Evolutionary conservation across 805 yeast species (phyloP).

Genomic region (Priceomyces castillae): DNA sequence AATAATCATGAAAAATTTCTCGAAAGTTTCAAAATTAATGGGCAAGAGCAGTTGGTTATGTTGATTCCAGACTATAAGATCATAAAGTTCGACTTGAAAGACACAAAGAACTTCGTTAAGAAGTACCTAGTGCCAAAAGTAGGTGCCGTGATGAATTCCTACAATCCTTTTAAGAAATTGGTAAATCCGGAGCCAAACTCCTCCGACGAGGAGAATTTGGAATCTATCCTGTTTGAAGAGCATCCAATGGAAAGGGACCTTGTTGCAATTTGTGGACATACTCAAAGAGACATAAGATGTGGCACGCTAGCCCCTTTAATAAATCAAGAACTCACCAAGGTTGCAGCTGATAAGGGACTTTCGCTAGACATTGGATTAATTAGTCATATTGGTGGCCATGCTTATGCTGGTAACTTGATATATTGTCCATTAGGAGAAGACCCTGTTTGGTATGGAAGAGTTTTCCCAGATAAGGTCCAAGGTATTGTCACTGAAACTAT

Average conservation of each 20-base stretch:
- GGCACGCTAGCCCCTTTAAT: constrained; percentile 64
- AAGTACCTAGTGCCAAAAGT: constrained; percentile 40
- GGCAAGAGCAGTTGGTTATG: constrained; percentile 29
- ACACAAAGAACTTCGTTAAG: constrained; percentile 37
- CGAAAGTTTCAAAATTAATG: constrained; percentile 3
- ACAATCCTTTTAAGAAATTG: constrained; percentile 27
- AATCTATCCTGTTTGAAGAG: constrained; percentile 8
- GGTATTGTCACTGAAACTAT: constrained; percentile 60
- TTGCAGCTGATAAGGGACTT: constrained; percentile 34
- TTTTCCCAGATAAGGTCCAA: constrained; percentile 62
- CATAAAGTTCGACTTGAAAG: constrained; percentile 32
- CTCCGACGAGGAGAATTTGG: too few species aligned
- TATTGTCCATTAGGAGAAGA: constrained; percentile 46
- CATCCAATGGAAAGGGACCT: constrained; percentile 22
- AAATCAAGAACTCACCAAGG: constrained; percentile 46
- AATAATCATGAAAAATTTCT: constrained; percentile 10
- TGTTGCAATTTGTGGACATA: constrained; percentile 65
- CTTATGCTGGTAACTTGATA: constrained; percentile 78
- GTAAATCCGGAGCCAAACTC: too few species aligned
- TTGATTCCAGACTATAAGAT: constrained; percentile 55
- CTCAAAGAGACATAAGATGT: constrained; percentile 61
- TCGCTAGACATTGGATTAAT: constrained; percentile 49
- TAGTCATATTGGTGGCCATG: constrained; percentile 86
- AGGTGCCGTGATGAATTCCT: constrained; percentile 12
- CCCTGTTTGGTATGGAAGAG: constrained; percentile 75